phyloP scores from a whole-genome alignment of 179 eudicot species.

The Silene vulgaris region DNA sequence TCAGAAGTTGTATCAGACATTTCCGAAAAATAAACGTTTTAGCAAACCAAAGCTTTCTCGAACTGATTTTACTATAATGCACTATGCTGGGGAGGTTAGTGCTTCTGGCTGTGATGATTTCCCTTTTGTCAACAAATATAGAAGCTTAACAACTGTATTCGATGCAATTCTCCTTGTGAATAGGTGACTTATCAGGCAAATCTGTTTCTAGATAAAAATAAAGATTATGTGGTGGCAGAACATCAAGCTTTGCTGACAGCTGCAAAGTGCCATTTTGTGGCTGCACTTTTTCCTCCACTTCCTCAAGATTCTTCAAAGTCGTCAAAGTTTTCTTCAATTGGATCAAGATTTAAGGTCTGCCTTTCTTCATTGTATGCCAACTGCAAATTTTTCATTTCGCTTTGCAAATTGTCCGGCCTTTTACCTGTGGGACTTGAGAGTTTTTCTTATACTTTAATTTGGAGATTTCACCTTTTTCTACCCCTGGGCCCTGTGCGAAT shows the following conservation, averaged over 20 bases:
- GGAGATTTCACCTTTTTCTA: neutral
- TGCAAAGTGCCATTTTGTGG: conserved; percentile 72
- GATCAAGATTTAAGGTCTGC: conserved; percentile 84
- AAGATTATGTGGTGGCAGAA: conserved; percentile 96
- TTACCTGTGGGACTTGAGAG: neutral
- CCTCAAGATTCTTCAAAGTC: conserved; percentile 80
- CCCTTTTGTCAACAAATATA: neutral
- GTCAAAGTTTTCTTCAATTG: conserved; percentile 93
- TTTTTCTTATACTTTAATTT: neutral
- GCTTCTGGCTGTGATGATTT: conserved; percentile 17
- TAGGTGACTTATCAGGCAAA: conserved; percentile 91
- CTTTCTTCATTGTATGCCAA: conserved; percentile 6
- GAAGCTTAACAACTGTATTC: neutral
- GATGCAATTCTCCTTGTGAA: conserved; percentile 17
- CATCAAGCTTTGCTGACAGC: conserved; percentile 83
- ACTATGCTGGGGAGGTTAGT: conserved; percentile 94
- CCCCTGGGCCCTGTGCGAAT: neutral
- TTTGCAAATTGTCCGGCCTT: too few relatives aligned
- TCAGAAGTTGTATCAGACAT: conserved; percentile 98
- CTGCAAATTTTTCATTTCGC: too few relatives aligned
- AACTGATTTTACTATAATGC: conserved; percentile 82
- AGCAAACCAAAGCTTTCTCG: conserved; percentile 95
- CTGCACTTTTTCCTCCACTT: conserved; percentile 72
- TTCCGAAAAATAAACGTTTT: conserved; percentile 76
- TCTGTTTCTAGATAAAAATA: conserved; percentile 86